Conservation (phyloP, 129 eudicot genomes). For the Arctium lappa region DNA sequence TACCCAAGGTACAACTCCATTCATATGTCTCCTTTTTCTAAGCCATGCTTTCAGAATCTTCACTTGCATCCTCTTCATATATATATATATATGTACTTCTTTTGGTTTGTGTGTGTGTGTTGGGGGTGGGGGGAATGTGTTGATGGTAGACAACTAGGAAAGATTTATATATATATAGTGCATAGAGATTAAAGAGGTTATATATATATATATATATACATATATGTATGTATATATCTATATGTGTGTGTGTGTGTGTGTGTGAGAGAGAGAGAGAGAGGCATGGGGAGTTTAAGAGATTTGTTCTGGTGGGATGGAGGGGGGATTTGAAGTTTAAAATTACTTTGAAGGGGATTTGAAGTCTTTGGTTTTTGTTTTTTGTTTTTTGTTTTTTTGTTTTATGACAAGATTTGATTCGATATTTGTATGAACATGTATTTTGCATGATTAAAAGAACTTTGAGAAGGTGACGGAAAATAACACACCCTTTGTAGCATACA, state of each 20-base stretch:
- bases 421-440: conserved; percentile 11
- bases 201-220: not conserved
- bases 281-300: not conserved
- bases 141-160: conserved; percentile 28
- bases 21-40: conserved; percentile 23
- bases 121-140: conserved; percentile 3
- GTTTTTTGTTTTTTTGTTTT: not conserved
- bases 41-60: conserved; percentile 37
- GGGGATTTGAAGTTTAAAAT: not conserved
- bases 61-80: conserved; percentile 30
- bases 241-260: not conserved
- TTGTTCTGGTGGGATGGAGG: not conserved
- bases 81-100: not conserved
- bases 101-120: not conserved
- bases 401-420: conserved; percentile 6
- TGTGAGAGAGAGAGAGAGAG: not conserved
- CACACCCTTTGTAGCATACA: not conserved
- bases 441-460: conserved; percentile 19
- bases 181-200: not conserved
- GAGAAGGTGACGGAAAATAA: conserved; percentile 6
- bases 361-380: not conserved
- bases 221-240: not conserved
- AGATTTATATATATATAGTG: conserved; percentile 15
- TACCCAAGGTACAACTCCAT: conserved; percentile 21
- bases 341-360: not conserved